Conservation (phyloP, 257 asterid species). For the Petrea volubilis region DNA sequence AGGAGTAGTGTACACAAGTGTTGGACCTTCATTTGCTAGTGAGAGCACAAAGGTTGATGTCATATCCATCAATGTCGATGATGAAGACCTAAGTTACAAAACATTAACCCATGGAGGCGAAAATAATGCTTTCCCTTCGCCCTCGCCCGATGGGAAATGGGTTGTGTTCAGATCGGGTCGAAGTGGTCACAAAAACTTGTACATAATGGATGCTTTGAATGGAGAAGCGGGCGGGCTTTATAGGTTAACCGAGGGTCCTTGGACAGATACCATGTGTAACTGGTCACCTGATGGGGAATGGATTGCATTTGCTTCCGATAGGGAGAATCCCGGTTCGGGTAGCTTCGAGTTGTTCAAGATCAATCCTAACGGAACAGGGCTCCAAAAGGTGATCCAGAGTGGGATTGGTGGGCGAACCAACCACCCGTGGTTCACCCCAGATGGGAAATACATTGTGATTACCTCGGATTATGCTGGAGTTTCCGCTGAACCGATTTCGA, state of each 20-base stretch:
- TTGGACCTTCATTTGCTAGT: slow-evolving; percentile 70
- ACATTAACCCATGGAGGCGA: slow-evolving; percentile 55
- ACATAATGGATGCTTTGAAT: slow-evolving; percentile 75
- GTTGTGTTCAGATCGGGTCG: slow-evolving; percentile 88
- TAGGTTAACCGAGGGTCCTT: slow-evolving; percentile 65
- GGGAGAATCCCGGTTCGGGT: slow-evolving; percentile 81
- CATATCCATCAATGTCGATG: slow-evolving; percentile 73
- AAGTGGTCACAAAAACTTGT: slow-evolving; percentile 77
- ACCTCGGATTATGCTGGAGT: slow-evolving; percentile 87
- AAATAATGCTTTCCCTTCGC: slow-evolving; percentile 87
- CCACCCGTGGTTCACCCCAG: slow-evolving; percentile 94
- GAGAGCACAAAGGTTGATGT: slow-evolving; percentile 77
- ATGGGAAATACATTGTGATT: slow-evolving; percentile 64
- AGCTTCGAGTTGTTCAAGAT: slow-evolving; percentile 71
- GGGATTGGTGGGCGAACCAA: slow-evolving; percentile 81
- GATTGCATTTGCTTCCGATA: slow-evolving; percentile 83
- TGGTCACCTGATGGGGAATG: slow-evolving; percentile 94
- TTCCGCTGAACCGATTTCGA: slow-evolving; percentile 87
- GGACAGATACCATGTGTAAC: slow-evolving; percentile 91
- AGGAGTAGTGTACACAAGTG: slow-evolving; percentile 80
- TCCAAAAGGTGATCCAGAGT: slow-evolving; percentile 71
- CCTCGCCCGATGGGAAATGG: slow-evolving; percentile 94
- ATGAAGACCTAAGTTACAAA: slow-evolving; percentile 45
- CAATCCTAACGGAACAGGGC: slow-evolving; percentile 82
- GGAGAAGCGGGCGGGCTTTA: slow-evolving; percentile 68